Evolutionary conservation across 305 asterid genomes (phyloP), one percentile per base, ranked within the genome.

Genomic region (Fraxinus greggii): DNA sequence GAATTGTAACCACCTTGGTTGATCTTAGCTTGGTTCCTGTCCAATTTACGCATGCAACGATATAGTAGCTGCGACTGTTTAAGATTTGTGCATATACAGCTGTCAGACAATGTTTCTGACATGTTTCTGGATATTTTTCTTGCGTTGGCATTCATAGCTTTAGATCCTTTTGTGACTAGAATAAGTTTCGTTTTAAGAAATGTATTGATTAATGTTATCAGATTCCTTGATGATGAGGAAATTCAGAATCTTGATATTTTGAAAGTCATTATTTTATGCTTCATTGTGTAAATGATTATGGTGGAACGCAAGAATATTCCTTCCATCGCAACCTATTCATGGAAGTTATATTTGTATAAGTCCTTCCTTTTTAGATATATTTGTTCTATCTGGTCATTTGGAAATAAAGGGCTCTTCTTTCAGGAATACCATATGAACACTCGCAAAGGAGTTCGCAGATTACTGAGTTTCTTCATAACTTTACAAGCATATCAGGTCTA

Each of bases 21-120:
- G 89, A 85, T 85, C 85, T 86, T 88, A 84, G 88, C 84, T 63
- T 73, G 79, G 78, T 79, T 86, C 88, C 83, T 56, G 82, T 82
- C 79, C 78, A 76, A 84, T 61, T 67, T 70, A 84, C 80, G 78
- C 85, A 78, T 75, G 82, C 83, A 79, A 80, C 82, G 77, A 72
- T 56, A 73, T 84, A 42, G 72, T 72, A 61, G 82, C 81, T 56
- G 77, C 81, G 40, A 79, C 80, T 56, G 79, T 83, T 79, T 81
- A 79, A 40, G 51, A 9, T 81, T 75, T 86, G 89, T 86, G 85
- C 89, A 84, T 81, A 84, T 85, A 74, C 36, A 86, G 85, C 77
- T 78, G 83, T 83, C 70, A 73, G 75, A 78, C 80, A 31, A 45
- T 76, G 17, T 76, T 45, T 76, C 45, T 40, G 48, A 45, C 67